Evolutionary conservation across 1,284 basidiomycete species (phyloP).

Genomic region (Jaminaea rosea): DNA sequence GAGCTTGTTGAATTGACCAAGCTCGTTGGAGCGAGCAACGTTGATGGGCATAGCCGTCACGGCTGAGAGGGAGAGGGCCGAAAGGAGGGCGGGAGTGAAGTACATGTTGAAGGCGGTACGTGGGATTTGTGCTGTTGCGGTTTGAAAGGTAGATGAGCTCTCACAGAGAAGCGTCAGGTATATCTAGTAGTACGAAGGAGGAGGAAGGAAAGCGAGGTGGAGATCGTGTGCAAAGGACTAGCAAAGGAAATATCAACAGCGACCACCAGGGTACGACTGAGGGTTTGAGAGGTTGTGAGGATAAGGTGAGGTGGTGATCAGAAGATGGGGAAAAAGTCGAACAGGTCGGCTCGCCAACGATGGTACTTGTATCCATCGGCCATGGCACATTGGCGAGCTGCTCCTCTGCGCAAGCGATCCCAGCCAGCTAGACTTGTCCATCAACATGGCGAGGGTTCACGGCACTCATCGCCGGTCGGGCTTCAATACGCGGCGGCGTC

Average conservation of each 20-base stretch:
- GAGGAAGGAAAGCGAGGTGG: too few species aligned
- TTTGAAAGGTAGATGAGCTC: background rate
- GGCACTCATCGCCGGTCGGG: too few species aligned
- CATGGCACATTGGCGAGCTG: too few species aligned
- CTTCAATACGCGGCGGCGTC: too few species aligned
- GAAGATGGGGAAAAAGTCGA: background rate
- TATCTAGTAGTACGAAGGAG: too few species aligned
- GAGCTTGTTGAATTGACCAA: background rate
- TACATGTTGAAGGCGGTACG: background rate
- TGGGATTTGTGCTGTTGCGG: background rate
- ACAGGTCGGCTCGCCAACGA: too few species aligned
- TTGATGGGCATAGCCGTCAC: background rate
- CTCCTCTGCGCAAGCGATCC: too few species aligned
- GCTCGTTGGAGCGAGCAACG: background rate
- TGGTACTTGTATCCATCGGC: too few species aligned
- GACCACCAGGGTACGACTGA: constrained; percentile 1
- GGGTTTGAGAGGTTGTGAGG: background rate
- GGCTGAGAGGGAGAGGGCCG: background rate
- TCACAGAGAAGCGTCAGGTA: background rate
- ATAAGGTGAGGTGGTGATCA: background rate
- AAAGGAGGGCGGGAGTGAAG: background rate
- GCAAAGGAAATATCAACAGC: background rate
- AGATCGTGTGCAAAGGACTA: background rate
- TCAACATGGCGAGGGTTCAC: too few species aligned
- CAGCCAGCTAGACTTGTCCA: too few species aligned